Evolutionary conservation across 768 basidiomycete species (phyloP).

Genomic region (Russula dissimulans): DNA sequence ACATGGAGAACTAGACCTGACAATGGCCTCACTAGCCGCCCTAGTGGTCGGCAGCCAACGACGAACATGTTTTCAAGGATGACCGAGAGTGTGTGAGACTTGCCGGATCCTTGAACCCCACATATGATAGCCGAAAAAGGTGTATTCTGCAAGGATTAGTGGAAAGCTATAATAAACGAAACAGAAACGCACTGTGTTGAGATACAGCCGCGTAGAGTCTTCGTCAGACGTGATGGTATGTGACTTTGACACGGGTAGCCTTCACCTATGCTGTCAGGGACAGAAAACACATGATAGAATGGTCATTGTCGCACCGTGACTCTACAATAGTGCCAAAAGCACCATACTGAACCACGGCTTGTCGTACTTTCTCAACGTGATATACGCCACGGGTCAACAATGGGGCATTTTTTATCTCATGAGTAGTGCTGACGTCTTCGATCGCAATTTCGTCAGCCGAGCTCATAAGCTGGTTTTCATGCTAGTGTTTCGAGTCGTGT

Average conservation of each 20-base stretch:
- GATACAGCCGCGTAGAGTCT: constrained; percentile 39
- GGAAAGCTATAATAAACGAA: neutral
- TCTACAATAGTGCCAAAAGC: constrained; percentile 38
- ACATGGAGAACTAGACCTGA: constrained; percentile 60
- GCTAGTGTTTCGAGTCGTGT: neutral
- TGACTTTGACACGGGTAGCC: neutral
- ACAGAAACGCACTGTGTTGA: constrained; percentile 47
- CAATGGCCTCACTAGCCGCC: constrained; percentile 44
- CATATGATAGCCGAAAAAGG: constrained; percentile 71
- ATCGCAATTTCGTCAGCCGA: neutral
- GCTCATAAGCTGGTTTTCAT: constrained; percentile 6
- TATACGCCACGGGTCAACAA: constrained; percentile 26
- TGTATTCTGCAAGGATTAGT: constrained; percentile 40
- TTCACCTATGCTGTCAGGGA: neutral
- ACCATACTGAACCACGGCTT: constrained; percentile 47
- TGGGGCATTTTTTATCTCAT: constrained; percentile 25
- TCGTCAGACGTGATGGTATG: neutral
- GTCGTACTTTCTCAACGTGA: constrained; percentile 13
- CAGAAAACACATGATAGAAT: neutral
- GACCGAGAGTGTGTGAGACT: constrained; percentile 62
- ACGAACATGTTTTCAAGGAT: constrained; percentile 65
- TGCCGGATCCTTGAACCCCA: constrained; percentile 70
- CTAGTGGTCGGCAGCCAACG: constrained; percentile 39
- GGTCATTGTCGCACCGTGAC: neutral
- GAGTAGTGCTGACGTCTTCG: constrained; percentile 6